phyloP scores from a whole-genome alignment of 1,284 basidiomycete genomes.

The Paramarasmius palmivorus region DNA sequence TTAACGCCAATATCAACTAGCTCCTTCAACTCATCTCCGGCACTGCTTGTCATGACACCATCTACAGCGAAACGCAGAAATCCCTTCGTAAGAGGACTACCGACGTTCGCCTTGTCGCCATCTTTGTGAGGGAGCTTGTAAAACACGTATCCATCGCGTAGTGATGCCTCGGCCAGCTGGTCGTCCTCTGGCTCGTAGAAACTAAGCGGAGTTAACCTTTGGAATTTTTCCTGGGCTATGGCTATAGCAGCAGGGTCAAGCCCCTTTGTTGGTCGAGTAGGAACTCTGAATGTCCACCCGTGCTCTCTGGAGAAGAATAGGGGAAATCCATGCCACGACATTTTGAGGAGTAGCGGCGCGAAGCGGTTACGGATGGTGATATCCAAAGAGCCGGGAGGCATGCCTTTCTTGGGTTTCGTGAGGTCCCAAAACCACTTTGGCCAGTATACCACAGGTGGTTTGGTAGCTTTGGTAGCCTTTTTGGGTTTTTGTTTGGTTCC shows the following conservation, averaged over 20 bases:
- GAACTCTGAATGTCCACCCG: constrained; percentile 90
- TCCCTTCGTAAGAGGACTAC: constrained; percentile 86
- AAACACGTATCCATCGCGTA: constrained; percentile 57
- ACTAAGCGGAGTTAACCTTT: constrained; percentile 42
- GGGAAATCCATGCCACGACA: constrained; percentile 89
- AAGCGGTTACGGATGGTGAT: constrained; percentile 85
- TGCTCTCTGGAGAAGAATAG: constrained; percentile 86
- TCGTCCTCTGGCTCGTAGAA: constrained; percentile 70
- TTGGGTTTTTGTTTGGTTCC: constrained; percentile 24
- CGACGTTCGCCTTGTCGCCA: constrained; percentile 93
- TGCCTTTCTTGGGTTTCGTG: constrained; percentile 65
- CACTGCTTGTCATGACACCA: constrained; percentile 74
- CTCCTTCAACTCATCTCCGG: constrained; percentile 76
- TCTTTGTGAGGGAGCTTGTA: constrained; percentile 97
- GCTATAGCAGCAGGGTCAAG: neutral
- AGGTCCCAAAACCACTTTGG: constrained; percentile 99
- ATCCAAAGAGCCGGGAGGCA: constrained; percentile 72
- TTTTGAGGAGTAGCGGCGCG: constrained; percentile 82
- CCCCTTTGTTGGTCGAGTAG: constrained; percentile 24
- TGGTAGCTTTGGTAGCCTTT: constrained; percentile 23
- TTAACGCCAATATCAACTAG: constrained; percentile 93
- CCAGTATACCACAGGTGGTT: constrained; percentile 56
- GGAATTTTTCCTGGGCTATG: constrained; percentile 11
- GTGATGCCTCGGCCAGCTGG: constrained; percentile 44
- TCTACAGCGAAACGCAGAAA: constrained; percentile 90